Evolutionary conservation across 2,329 filamentous ascomycete genomes (phyloP), one percentile per base, ranked within the genome.

Genomic region (Curvularia spicifera): DNA sequence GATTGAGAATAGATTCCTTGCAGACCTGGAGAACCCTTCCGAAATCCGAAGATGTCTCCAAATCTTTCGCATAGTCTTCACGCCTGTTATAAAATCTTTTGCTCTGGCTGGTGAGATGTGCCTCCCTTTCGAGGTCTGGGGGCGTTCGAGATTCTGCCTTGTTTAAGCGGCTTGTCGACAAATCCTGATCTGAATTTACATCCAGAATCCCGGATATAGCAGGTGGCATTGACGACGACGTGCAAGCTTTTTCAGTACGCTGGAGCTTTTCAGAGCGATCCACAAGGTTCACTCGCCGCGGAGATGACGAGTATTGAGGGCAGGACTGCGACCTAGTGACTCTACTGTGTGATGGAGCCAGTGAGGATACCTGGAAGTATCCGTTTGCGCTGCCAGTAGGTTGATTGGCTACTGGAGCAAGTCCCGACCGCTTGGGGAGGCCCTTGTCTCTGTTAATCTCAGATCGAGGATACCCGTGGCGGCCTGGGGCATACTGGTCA

Each of bases 1-100:
- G 55, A 40, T 59, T 57, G 8, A 65, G 50, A 33, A 70, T 64
- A 1, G 57, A 60, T 18, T 68, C 52, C 28, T 72, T 66, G 54
- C 71, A 74, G 33, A 70, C 56, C 54, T 67, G 66, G 51, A 75
- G 54, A 13, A 72, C 57, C 46, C 49, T 65, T 22, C 58, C 64
- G 10, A 73, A 59, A 31, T 70, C 69, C 20, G 70, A 71, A 5
- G 71, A 72, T 5, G 48, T 57, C 22, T 60, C 56, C 40, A 59
- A 52, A 7, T 61, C 57, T 10, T 12, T 28, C 18, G 56, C 45
- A 13, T 20, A 31, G 6, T 56, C 26, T 18, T 39, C 53, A 28
- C 48, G 15, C 18, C 57, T 49, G 42, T 9, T 31, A 9, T 53
- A 12, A 39, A 20, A 22, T 12, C 7, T 10, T 26, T 42, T 15